These are phyloP conservation scores for Gypsophila paniculata DNA, from an alignment of 179 eudicot species.

Conservation along the genomic window DNA sequence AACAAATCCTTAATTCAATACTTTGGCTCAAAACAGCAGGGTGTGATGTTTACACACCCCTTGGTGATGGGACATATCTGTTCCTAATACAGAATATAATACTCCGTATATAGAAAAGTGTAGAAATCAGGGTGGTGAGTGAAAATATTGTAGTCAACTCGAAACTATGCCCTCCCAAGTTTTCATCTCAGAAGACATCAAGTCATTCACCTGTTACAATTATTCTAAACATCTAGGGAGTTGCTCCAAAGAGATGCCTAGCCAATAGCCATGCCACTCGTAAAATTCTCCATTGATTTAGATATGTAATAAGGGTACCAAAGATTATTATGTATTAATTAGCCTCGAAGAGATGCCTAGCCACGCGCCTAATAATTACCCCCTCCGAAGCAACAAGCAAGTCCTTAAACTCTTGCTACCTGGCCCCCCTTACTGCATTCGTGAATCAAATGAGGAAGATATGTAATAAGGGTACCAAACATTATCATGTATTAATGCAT, in stretches of 20 bases:
- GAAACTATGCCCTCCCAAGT: background rate
- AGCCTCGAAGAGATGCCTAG: too few relatives aligned
- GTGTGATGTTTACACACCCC: background rate
- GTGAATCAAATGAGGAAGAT: background rate
- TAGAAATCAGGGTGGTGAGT: background rate
- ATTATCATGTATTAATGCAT: background rate
- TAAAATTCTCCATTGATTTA: background rate
- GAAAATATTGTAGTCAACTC: background rate
- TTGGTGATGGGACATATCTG: background rate
- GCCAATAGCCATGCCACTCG: background rate
- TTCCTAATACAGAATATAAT: background rate
- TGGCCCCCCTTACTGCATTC: too few relatives aligned
- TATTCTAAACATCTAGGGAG: background rate
- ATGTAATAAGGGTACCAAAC: background rate
- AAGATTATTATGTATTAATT: too few relatives aligned
- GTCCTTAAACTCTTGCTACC: too few relatives aligned
- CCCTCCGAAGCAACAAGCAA: too few relatives aligned
- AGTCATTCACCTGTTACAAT: background rate
- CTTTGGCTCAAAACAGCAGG: background rate
- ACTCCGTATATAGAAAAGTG: background rate
- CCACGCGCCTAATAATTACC: too few relatives aligned
- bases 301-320: too few relatives aligned
- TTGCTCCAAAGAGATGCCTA: background rate
- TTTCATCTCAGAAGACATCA: too few relatives aligned
- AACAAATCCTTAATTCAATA: background rate